Percentiles rank a stretch among this genome's conserved stretches.
These are phyloP conservation scores for Podospora appendiculata DNA, from an alignment of 495 filamentous ascomycete genomes.

Conservation along the genomic window DNA sequence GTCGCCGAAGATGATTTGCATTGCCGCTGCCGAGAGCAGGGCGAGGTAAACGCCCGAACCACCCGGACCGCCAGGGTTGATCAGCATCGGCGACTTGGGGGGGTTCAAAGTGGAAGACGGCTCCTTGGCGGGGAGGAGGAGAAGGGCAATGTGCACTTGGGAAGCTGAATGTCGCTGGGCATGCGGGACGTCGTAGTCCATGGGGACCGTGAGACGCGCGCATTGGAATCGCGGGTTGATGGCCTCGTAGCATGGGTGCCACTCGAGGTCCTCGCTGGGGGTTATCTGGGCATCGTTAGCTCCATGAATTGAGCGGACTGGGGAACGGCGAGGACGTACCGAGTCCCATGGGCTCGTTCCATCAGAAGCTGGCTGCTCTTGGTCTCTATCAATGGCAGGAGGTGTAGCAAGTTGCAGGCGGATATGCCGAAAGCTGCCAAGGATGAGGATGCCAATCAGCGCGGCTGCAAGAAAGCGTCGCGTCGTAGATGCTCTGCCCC, in stretches of 20 bases:
- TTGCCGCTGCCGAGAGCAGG: constrained; percentile 13
- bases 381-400: too few species aligned
- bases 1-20: constrained; percentile 30
- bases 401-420: too few species aligned
- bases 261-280: constrained; percentile 35
- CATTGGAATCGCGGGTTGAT: constrained; percentile 33
- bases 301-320: too few species aligned
- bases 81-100: constrained; percentile 22
- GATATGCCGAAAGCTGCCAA: too few species aligned
- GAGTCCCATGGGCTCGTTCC: too few species aligned
- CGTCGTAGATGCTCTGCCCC: too few species aligned
- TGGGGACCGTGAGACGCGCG: constrained; percentile 49
- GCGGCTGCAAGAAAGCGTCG: too few species aligned
- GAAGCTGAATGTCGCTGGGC: constrained; percentile 26
- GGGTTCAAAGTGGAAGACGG: constrained; percentile 12
- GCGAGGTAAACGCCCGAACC: constrained; percentile 25
- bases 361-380: too few species aligned
- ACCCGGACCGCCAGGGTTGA: constrained; percentile 41
- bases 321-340: too few species aligned
- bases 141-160: constrained; percentile 43
- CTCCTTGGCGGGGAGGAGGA: constrained; percentile 34
- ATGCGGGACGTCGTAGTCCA: constrained; percentile 39
- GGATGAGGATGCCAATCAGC: too few species aligned
- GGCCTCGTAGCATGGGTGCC: constrained; percentile 28
- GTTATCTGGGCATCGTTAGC: constrained; percentile 13